Evolutionary conservation across 345 rosid species (phyloP).

Genomic region (Aquilaria sinensis): DNA sequence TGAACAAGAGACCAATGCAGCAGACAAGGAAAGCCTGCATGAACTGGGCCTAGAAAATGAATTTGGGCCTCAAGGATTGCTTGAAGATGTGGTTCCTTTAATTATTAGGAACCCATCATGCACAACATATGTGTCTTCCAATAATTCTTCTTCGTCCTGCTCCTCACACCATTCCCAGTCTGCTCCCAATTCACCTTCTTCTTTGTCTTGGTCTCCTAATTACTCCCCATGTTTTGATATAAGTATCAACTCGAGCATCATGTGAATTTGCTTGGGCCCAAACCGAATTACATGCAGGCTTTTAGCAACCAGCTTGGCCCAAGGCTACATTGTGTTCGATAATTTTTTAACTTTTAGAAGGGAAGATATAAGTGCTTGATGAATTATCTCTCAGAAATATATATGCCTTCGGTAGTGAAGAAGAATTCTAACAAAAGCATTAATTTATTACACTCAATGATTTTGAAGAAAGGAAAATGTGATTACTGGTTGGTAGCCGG

Average conservation of each 20-base stretch:
- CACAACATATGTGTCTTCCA: constrained; percentile 14
- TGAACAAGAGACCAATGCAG: not conserved
- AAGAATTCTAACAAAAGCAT: too few species aligned
- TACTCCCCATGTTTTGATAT: constrained; percentile 21
- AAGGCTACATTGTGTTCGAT: too few species aligned
- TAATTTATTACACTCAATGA: too few species aligned
- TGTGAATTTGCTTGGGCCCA: not conserved
- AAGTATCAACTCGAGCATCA: constrained; percentile 7
- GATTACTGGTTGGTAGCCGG: too few species aligned
- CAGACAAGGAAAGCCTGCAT: not conserved
- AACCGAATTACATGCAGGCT: too few species aligned
- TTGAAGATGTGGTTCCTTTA: constrained; percentile 74
- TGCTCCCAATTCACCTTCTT: constrained; percentile 43
- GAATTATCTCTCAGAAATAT: too few species aligned
- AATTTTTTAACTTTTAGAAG: too few species aligned
- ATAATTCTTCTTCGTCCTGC: constrained; percentile 21
- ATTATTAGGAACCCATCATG: constrained; percentile 36
- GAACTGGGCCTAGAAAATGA: constrained; percentile 6
- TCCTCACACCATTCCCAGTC: constrained; percentile 36
- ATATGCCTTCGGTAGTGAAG: too few species aligned
- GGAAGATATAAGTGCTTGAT: too few species aligned
- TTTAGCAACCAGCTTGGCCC: too few species aligned
- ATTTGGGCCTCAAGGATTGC: constrained; percentile 42
- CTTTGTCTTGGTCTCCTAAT: constrained; percentile 36
- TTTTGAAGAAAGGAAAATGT: too few species aligned